A percentile compares a stretch with the other conserved stretches of the same genome.
phyloP scores from a whole-genome alignment of 441 rosid species.

The Gossypium gossypioides region DNA sequence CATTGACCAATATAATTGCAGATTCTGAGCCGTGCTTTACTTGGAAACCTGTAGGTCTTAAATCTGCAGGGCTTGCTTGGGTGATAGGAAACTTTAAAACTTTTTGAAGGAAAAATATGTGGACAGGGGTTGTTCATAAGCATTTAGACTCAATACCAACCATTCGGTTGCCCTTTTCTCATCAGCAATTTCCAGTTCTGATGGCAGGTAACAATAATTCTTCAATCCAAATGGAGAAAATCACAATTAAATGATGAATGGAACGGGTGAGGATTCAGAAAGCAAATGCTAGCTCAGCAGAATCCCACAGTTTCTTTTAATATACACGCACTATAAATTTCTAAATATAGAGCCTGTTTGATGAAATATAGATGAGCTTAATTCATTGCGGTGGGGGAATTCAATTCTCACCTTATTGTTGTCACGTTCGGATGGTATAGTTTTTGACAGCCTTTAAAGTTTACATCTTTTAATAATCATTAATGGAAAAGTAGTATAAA shows the following conservation, averaged over 20 bases:
- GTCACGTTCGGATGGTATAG: background rate
- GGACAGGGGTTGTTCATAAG: background rate
- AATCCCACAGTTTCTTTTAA: background rate
- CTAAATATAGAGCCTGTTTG: background rate
- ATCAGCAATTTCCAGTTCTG: background rate
- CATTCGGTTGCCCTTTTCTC: background rate
- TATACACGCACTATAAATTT: background rate
- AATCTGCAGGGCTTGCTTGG: background rate
- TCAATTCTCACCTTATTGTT: background rate
- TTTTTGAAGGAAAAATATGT: too few relatives aligned
- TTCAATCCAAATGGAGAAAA: constrained; percentile 3
- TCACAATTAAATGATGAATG: background rate
- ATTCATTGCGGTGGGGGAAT: background rate
- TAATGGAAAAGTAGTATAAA: background rate
- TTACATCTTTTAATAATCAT: background rate
- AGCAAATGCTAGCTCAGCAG: background rate
- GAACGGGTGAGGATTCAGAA: background rate
- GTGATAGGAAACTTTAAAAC: background rate
- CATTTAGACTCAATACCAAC: background rate
- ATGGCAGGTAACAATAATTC: background rate
- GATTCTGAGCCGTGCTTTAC: background rate
- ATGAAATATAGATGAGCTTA: background rate
- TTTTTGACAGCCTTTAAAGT: background rate
- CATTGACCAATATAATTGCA: background rate
- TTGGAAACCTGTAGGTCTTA: background rate